A percentile compares a stretch with the other conserved stretches of the same genome.
These are phyloP conservation scores for Chamaecyparis obtusa DNA, from an alignment of 75 land plant genomes.

Conservation along the genomic window DNA sequence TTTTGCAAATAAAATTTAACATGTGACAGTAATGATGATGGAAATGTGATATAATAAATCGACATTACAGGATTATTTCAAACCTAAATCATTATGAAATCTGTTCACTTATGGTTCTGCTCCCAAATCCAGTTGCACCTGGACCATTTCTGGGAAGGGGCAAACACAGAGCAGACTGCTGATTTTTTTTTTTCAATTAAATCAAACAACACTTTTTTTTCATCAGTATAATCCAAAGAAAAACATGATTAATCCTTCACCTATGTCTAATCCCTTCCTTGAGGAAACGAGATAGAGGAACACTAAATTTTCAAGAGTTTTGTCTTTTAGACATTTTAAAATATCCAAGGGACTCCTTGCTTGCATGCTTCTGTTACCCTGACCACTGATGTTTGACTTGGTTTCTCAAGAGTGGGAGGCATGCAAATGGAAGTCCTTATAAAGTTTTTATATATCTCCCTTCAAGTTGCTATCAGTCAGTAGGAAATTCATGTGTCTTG, in stretches of 20 bases:
- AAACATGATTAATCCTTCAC: too few species aligned
- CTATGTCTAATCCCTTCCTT: background rate
- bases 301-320: too few species aligned
- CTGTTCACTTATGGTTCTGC: background rate
- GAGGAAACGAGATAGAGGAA: too few species aligned
- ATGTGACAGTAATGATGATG: background rate
- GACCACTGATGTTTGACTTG: background rate
- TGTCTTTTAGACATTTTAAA: too few species aligned
- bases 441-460: background rate
- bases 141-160: background rate
- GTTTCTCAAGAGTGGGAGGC: background rate
- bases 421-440: background rate
- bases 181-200: too few species aligned
- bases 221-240: too few species aligned
- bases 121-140: background rate
- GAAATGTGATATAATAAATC: background rate
- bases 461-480: background rate
- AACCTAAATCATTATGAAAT: background rate
- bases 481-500: background rate
- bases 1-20: background rate
- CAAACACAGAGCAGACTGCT: background rate
- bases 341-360: too few species aligned
- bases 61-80: background rate
- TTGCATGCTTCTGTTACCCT: background rate
- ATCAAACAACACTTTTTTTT: too few species aligned